A percentile compares a stretch with the other conserved stretches of the same genome.
Conservation (phyloP, 2,329 filamentous ascomycete genomes). For the Pseudogymnoascus sp. region DNA sequence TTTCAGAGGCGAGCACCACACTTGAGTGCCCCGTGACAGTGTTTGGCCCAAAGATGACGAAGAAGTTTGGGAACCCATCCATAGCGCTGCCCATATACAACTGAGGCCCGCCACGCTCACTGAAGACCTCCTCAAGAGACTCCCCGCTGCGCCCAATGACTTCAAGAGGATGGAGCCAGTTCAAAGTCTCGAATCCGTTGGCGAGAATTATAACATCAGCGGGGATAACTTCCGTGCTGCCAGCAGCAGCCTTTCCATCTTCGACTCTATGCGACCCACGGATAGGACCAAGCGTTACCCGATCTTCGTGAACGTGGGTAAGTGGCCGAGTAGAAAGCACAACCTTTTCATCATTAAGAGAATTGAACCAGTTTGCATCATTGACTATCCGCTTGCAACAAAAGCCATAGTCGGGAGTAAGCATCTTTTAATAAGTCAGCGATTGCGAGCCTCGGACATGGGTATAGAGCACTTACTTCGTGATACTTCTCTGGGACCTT, state of each 20-base stretch:
- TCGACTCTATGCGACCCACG: slow-evolving; percentile 35
- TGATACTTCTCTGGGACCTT: slow-evolving; percentile 48
- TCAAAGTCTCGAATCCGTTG: slow-evolving; percentile 49
- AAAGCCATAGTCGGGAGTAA: slow-evolving; percentile 50
- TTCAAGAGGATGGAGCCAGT: slow-evolving; percentile 47
- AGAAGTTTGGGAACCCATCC: slow-evolving; percentile 53
- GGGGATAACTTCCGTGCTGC: slow-evolving; percentile 33
- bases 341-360: slow-evolving; percentile 42
- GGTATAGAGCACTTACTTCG: slow-evolving; percentile 25
- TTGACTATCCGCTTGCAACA: slow-evolving; percentile 52
- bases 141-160: slow-evolving; percentile 42
- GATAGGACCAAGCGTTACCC: slow-evolving; percentile 45
- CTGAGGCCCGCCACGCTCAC: slow-evolving; percentile 47
- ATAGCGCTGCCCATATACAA: slow-evolving; percentile 52
- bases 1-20: slow-evolving; percentile 50
- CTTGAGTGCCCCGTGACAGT: slow-evolving; percentile 50
- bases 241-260: slow-evolving; percentile 18
- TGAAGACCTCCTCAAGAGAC: slow-evolving; percentile 45
- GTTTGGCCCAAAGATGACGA: slow-evolving; percentile 53
- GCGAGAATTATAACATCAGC: slow-evolving; percentile 52
- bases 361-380: slow-evolving; percentile 44
- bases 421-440: slow-evolving; percentile 26
- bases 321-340: slow-evolving; percentile 47
- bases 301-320: slow-evolving; percentile 38
- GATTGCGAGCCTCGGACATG: not conserved